Base-by-base conservation (phyloP, 805 yeast genomes). In the Zygoascus ofunaensis region DNA sequence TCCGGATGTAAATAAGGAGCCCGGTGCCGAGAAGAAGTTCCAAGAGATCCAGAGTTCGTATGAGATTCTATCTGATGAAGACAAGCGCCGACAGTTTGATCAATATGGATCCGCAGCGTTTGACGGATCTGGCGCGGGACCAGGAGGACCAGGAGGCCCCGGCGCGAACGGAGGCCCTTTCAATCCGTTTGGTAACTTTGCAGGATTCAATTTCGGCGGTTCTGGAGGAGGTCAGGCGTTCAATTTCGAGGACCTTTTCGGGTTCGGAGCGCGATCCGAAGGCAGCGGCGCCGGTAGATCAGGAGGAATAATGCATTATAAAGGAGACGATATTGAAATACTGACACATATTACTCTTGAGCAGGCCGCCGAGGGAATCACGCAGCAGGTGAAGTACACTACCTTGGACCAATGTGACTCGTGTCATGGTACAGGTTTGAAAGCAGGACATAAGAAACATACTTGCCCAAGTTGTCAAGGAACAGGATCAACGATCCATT, bases 1-100 rank as follows among this genome's bases (percentile, higher is more conserved):
- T 64, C 99, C 99, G 0, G 99, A 92, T 68, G 85, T 92, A 37
- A 92, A 90, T 64, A 92, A 90, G 64, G 96, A 85, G 51, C 75
- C 77, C 21, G 90, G 76, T 17, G 92, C 97, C 0, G 95, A 90
- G 55, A 77, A 78, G 58, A 79, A 79, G 62, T 92, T 92, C 68
- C 97, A 92, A 58, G 86, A 84, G 56, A 76, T 92, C 52, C 97
- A 90, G 60, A 92, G 84, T 51, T 94, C 97, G 1, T 92, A 94
- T 59, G 99, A 92, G 64, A 77, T 92, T 32, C 70, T 92, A 57
- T 79, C 87, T 37, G 94, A 87, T 61, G 83, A 86, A 43, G 76
- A 76, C 18, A 90, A 90, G 71, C 77, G 87, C 56, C 76, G 80
- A 43, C 95, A 92, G 59, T 92, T 79, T 56, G 98, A 92, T 60